Evolutionary conservation across 805 yeast genomes (phyloP).

Genomic region (Saccharomyces kudriavzevii): DNA sequence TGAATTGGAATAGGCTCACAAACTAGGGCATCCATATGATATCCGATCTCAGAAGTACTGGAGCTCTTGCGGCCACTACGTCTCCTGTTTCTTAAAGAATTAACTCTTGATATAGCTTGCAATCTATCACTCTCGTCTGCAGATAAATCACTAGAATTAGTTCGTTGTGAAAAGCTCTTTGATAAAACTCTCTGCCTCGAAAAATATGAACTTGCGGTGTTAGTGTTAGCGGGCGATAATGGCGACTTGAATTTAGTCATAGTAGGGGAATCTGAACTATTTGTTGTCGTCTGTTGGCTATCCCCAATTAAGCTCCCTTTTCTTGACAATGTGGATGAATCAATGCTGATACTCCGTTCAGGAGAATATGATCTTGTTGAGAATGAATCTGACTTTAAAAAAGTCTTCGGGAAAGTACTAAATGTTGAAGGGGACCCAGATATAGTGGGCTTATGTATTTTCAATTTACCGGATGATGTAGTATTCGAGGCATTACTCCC

Average conservation of each 20-base stretch:
- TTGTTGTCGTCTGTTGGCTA: slow-evolving; percentile 5
- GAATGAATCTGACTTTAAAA: slow-evolving; percentile 21
- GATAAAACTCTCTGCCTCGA: slow-evolving; percentile 40
- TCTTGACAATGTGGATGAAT: slow-evolving; percentile 12
- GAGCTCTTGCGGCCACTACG: slow-evolving; percentile 25
- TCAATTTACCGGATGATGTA: slow-evolving; percentile 5
- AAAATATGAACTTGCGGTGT: slow-evolving; percentile 4
- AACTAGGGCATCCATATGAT: slow-evolving; percentile 54
- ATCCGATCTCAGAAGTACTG: slow-evolving; percentile 15
- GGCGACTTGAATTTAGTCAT: slow-evolving; percentile 23
- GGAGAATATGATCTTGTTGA: slow-evolving; percentile 24
- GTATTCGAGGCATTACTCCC: slow-evolving; percentile 1
- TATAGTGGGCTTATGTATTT: slow-evolving; percentile 11
- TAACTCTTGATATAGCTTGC: slow-evolving; percentile 23
- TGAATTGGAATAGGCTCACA: slow-evolving; percentile 86
- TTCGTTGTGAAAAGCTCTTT: slow-evolving; percentile 22
- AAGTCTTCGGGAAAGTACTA: slow-evolving; percentile 6
- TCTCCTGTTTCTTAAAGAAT: slow-evolving; percentile 22
- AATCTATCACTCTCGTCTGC: slow-evolving; percentile 21
- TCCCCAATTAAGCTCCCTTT: slow-evolving; percentile 16
- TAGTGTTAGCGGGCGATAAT: slow-evolving; percentile 18
- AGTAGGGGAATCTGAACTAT: slow-evolving; percentile 18
- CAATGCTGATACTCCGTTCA: slow-evolving; percentile 18
- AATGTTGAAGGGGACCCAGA: slow-evolving; percentile 17
- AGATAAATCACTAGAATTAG: slow-evolving; percentile 16